Evolutionary conservation across 1,284 basidiomycete species (phyloP), one percentile per base, ranked within the genome.

Genomic region (Cystobasidium sp.): DNA sequence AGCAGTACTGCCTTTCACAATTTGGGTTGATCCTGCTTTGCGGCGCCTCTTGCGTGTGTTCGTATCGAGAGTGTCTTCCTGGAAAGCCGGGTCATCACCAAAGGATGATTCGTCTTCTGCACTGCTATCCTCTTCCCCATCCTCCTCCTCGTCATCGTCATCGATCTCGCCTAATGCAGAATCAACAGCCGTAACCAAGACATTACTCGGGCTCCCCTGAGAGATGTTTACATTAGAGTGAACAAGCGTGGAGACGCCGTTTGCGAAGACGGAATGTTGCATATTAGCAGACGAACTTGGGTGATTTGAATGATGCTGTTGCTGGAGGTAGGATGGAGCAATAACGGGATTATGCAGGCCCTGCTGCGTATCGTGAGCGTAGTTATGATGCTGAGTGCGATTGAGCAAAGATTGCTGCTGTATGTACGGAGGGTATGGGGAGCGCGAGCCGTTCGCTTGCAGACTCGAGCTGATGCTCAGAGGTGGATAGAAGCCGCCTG

Each of bases 141-240:
- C 70, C 31, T 39, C 68, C 14, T 61, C 68, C 12, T 64, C 69
- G 5, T 62, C 64, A 3, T 69, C 75, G 22, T 61, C 63, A 2
- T 67, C 75, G 46, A 55, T 63, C n/a, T 61, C 61, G 1, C 43
- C 44, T 9, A 46, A 46, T n/a, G 18, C 16, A 52, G 47, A 49
- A 39, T 12, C 74, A 75, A 12, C 58, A 53, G 69, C 85, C 83
- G 1, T 75, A 75, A 20, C 62, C 76, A 20, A 78, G 78, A 10
- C 81, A 81, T 20, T 83, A 83, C 55, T 85, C 84, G 67, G 82
- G 83, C 18, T 84, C 84, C 20, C 80, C 80, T n/a, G 85, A 84
- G 52, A 64, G 75, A 31, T 31, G 31, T 31, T 31, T 31, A 31
- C 31, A 31, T 31, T 31, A 31, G 31, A 31, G 5, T 31, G 31